Percentiles rank a stretch among this genome's conserved stretches.
These are phyloP conservation scores for Psidium guajava DNA, from an alignment of 345 rosid genomes.

Conservation along the genomic window DNA sequence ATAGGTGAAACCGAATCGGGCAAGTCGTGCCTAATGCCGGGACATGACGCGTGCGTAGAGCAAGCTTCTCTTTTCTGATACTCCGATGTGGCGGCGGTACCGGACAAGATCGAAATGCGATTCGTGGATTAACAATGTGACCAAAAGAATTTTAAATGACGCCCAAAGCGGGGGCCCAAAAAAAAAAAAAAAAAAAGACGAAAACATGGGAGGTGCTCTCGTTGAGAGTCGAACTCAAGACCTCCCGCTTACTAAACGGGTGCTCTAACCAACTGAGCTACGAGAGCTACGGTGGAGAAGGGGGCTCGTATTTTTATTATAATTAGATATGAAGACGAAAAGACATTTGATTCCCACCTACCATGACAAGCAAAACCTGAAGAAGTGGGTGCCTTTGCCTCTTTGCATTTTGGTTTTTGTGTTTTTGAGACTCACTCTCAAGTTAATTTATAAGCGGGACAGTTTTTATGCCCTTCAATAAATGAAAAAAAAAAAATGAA, in stretches of 20 bases:
- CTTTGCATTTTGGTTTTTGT: neutral
- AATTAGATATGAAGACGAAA: no score
- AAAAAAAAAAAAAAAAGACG: accelerated
- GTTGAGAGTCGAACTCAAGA: slow-evolving; percentile 92
- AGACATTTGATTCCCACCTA: no score
- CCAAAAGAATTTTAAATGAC: neutral
- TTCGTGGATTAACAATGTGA: neutral
- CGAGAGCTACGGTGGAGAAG: neutral
- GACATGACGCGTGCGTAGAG: neutral
- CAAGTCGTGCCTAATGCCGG: neutral
- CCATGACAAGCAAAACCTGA: accelerated
- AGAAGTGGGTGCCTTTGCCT: neutral
- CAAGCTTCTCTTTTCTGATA: no score
- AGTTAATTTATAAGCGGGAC: neutral
- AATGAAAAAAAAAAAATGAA: neutral
- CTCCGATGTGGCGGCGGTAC: no score
- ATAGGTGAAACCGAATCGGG: neutral
- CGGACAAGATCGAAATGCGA: no score
- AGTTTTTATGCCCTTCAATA: neutral
- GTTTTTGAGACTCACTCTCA: neutral
- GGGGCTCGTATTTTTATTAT: neutral
- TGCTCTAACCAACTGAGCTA: slow-evolving; percentile 28
- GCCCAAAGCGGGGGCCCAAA: neutral
- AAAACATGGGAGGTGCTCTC: slow-evolving; percentile 24
- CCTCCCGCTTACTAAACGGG: slow-evolving; percentile 95